These are phyloP conservation scores for Hypholoma sublateritium DNA, from an alignment of 768 basidiomycete species.

Conservation along the genomic window DNA sequence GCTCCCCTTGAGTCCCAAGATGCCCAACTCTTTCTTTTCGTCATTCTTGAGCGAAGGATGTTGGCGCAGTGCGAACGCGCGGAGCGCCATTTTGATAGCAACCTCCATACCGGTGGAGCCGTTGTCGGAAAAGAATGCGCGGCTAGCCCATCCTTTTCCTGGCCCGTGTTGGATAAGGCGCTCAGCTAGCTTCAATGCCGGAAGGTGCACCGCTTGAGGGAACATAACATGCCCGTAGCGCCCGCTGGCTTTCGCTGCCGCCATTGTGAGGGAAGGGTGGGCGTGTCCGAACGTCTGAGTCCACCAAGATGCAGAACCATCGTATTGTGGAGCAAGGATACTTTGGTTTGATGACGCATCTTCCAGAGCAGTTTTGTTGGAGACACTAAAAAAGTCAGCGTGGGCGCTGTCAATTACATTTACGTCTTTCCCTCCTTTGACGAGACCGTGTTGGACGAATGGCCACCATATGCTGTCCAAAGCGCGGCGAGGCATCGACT, in stretches of 20 bases:
- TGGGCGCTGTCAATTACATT: slow-evolving; percentile 91
- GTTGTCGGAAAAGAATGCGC: slow-evolving; percentile 92
- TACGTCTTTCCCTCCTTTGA: slow-evolving; percentile 69
- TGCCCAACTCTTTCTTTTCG: slow-evolving; percentile 57
- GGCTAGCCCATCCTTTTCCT: slow-evolving; percentile 86
- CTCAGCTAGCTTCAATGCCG: slow-evolving; percentile 84
- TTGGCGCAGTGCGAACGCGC: slow-evolving; percentile 54
- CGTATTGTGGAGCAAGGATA: slow-evolving; percentile 61
- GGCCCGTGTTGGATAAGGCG: slow-evolving; percentile 72
- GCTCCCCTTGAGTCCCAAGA: slow-evolving; percentile 87
- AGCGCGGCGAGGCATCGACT: slow-evolving; percentile 77
- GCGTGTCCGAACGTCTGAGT: slow-evolving; percentile 91
- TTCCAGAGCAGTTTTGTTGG: slow-evolving; percentile 32
- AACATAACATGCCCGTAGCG: slow-evolving; percentile 98
- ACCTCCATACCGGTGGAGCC: slow-evolving; percentile 97
- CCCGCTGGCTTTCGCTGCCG: slow-evolving; percentile 87
- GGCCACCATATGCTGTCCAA: slow-evolving; percentile 93
- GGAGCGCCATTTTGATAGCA: slow-evolving; percentile 95
- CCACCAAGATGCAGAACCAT: slow-evolving; percentile 98
- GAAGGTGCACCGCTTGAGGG: slow-evolving; percentile 82
- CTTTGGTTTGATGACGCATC: slow-evolving; percentile 13
- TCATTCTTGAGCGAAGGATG: slow-evolving; percentile 29
- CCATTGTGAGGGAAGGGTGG: slow-evolving; percentile 71
- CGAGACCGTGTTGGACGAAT: slow-evolving; percentile 86
- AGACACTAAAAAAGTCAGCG: slow-evolving; percentile 83